phyloP scores from a whole-genome alignment of 257 asterid species.

The Forsythia suspensa region DNA sequence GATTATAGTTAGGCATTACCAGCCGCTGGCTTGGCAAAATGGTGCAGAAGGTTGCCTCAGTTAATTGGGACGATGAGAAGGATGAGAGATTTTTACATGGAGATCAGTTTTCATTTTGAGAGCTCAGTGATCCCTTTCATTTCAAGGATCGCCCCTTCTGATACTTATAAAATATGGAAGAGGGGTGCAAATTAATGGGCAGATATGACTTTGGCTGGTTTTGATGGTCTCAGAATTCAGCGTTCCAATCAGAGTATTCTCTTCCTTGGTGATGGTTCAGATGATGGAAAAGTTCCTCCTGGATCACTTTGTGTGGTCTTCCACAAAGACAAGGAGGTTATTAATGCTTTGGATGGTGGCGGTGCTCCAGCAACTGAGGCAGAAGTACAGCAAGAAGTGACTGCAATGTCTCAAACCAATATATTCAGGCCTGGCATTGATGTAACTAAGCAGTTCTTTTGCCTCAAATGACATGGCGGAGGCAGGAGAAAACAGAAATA shows the following conservation, averaged over 20 bases:
- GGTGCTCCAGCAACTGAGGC: slow-evolving; percentile 87
- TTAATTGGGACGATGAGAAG: slow-evolving; percentile 79
- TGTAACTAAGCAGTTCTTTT: slow-evolving; percentile 89
- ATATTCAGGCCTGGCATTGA: slow-evolving; percentile 96
- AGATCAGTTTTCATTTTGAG: slow-evolving; percentile 91
- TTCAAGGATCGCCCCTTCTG: slow-evolving; percentile 95
- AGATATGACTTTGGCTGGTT: slow-evolving; percentile 96
- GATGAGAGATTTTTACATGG: slow-evolving; percentile 98
- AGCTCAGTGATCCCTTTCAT: slow-evolving; percentile 96
- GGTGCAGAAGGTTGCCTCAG: slow-evolving; percentile 96
- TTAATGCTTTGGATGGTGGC: slow-evolving; percentile 92
- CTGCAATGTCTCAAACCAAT: slow-evolving; percentile 85
- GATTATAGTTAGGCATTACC: slow-evolving; percentile 86
- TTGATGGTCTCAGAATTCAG: slow-evolving; percentile 90
- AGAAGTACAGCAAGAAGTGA: slow-evolving; percentile 81
- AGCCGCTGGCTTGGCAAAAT: slow-evolving; percentile 96
- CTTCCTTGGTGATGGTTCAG: slow-evolving; percentile 97
- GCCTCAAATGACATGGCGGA: slow-evolving; percentile 90
- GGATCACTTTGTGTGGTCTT: slow-evolving; percentile 86
- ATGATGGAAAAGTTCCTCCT: slow-evolving; percentile 74
- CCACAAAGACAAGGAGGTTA: slow-evolving; percentile 88
- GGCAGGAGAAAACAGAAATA: slow-evolving; percentile 74
- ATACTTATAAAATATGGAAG: slow-evolving; percentile 93
- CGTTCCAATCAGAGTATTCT: slow-evolving; percentile 91
- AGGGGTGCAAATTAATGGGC: slow-evolving; percentile 92